A percentile compares a stretch with the other conserved stretches of the same genome.
These are phyloP conservation scores for Microglena sp. DNA, from an alignment of 139 green algal species.

Conservation along the genomic window DNA sequence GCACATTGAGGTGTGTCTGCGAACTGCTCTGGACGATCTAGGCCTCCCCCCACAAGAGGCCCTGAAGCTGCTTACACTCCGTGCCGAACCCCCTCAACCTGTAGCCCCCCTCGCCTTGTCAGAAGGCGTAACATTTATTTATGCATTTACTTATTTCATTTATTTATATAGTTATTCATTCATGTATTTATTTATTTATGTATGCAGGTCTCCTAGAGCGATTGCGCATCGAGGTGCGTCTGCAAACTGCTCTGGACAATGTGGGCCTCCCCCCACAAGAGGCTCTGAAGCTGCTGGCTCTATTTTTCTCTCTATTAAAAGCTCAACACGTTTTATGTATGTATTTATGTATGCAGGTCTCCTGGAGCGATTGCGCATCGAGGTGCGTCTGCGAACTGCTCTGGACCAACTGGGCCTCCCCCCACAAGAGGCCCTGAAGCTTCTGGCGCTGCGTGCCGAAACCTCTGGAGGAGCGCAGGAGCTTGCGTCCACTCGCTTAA, in stretches of 20 bases:
- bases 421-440: slow-evolving; percentile 3
- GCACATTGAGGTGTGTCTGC: neutral
- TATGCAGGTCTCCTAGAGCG: slow-evolving; percentile 1
- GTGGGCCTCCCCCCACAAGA: too few species aligned
- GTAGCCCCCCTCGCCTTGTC: too few species aligned
- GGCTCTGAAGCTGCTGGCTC: too few species aligned
- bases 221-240: neutral
- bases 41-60: slow-evolving; percentile 26
- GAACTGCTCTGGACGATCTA: neutral
- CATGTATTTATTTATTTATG: too few species aligned
- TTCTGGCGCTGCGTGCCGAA: slow-evolving; percentile 21
- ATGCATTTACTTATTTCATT: too few species aligned
- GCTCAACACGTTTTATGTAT: too few species aligned
- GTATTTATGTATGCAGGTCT: slow-evolving; percentile 28
- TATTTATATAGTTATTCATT: too few species aligned
- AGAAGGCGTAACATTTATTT: too few species aligned
- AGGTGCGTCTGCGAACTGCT: slow-evolving; percentile 11
- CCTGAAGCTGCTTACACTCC: slow-evolving; percentile 18
- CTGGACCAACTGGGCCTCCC: slow-evolving; percentile 24
- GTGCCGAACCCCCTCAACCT: too few species aligned
- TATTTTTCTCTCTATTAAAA: too few species aligned
- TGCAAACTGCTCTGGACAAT: neutral
- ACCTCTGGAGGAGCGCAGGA: neutral
- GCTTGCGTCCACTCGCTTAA: too few species aligned
- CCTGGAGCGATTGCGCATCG: slow-evolving; percentile 42